These are phyloP conservation scores for Cercospora sojina DNA, from an alignment of 2,329 filamentous ascomycete species.

Conservation along the genomic window DNA sequence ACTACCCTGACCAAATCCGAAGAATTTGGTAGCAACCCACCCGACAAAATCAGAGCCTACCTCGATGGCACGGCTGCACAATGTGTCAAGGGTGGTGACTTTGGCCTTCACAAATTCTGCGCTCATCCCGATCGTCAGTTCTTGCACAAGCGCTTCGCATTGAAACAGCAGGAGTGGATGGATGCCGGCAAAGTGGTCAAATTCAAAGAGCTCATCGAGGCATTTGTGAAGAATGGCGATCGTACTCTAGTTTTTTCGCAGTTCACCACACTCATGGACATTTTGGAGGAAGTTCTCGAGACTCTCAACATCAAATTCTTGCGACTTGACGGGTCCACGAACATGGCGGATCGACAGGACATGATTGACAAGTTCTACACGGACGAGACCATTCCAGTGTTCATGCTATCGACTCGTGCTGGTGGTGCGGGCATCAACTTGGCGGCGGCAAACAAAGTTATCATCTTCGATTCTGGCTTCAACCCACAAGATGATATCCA, in stretches of 20 bases:
- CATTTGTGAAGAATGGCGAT: conserved; percentile 77
- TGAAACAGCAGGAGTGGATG: conserved; percentile 65
- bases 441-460: conserved; percentile 92
- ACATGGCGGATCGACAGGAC: conserved; percentile 77
- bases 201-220: conserved; percentile 69
- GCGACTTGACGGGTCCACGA: conserved; percentile 81
- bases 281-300: conserved; percentile 78
- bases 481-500: conserved; percentile 99
- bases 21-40: conserved; percentile 37
- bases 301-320: conserved; percentile 72
- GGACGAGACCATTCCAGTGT: conserved; percentile 76
- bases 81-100: conserved; percentile 74
- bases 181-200: conserved; percentile 77
- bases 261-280: conserved; percentile 87
- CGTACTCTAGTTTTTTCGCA: conserved; percentile 89
- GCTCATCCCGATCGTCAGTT: conserved; percentile 49
- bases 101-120: conserved; percentile 61
- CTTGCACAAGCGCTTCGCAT: conserved; percentile 53
- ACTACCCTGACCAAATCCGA: conserved; percentile 32
- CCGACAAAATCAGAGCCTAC: conserved; percentile 53
- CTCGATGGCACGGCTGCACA: conserved; percentile 67
- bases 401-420: conserved; percentile 88
- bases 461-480: conserved; percentile 96
- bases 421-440: conserved; percentile 97
- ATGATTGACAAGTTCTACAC: conserved; percentile 84